Evolutionary conservation across 352 stramenopile genomes (phyloP).

Genomic region (Globisporangium camurandrum): DNA sequence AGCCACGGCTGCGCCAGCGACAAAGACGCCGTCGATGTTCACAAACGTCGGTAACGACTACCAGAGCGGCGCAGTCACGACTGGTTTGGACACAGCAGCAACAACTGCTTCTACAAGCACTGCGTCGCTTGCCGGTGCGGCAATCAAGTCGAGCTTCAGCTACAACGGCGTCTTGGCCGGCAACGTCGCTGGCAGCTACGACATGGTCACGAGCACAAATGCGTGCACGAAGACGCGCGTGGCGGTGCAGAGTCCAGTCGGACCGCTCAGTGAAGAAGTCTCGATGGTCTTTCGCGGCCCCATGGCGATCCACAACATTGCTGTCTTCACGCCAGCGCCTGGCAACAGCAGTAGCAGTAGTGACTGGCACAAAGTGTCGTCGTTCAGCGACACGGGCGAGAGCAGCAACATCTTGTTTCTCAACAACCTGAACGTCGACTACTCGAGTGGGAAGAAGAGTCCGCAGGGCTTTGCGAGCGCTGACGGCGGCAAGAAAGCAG

Average conservation of each 20-base stretch:
- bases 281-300: slow-evolving; percentile 49
- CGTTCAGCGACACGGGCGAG: slow-evolving; percentile 23
- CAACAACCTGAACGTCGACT: slow-evolving; percentile 59
- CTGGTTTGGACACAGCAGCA: neutral
- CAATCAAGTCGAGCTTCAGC: slow-evolving; percentile 41
- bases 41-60: slow-evolving; percentile 15
- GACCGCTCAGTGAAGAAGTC: slow-evolving; percentile 45
- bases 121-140: slow-evolving; percentile 24
- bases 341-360: slow-evolving; percentile 8
- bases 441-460: slow-evolving; percentile 29
- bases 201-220: slow-evolving; percentile 28
- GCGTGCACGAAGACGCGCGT: slow-evolving; percentile 26
- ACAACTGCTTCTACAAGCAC: neutral
- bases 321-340: slow-evolving; percentile 28
- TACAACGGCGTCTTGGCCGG: slow-evolving; percentile 32
- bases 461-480: slow-evolving; percentile 36
- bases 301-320: slow-evolving; percentile 58
- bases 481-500: slow-evolving; percentile 22
- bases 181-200: slow-evolving; percentile 31
- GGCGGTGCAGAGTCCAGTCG: slow-evolving; percentile 27
- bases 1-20: neutral
- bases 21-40: neutral
- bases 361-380: slow-evolving; percentile 40
- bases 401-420: slow-evolving; percentile 53
- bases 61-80: slow-evolving; percentile 10